These are phyloP conservation scores for Phytomonas sp. DNA, from an alignment of 208 protist species.

Conservation along the genomic window DNA sequence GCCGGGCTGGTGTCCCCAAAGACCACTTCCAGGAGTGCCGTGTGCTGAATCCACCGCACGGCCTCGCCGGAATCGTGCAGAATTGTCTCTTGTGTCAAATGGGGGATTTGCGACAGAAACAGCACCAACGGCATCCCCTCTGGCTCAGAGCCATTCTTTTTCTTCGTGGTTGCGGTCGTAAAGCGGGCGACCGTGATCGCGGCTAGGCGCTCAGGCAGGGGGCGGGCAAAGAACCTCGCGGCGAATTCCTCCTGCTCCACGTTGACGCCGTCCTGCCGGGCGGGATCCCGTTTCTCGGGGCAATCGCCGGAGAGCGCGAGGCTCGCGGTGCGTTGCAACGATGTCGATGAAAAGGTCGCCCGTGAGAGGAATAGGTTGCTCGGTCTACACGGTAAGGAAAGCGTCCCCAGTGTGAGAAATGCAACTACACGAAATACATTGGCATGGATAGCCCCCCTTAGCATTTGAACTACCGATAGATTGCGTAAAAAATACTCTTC, in stretches of 20 bases:
- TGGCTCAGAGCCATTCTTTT: neutral
- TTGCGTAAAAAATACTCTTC: neutral
- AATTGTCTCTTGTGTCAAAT: slow-evolving; percentile 40
- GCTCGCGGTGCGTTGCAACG: neutral
- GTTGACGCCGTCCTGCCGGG: too few relatives aligned
- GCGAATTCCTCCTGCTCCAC: too few relatives aligned
- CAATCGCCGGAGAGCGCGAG: too few relatives aligned
- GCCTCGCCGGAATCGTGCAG: slow-evolving; percentile 21
- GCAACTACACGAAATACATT: too few relatives aligned
- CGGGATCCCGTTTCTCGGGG: too few relatives aligned
- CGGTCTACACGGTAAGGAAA: neutral
- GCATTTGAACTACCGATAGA: neutral
- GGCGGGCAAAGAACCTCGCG: slow-evolving; percentile 11
- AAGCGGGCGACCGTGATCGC: slow-evolving; percentile 30
- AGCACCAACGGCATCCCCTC: slow-evolving; percentile 28
- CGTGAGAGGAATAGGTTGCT: neutral
- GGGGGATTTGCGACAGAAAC: slow-evolving; percentile 44
- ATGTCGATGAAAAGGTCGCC: neutral
- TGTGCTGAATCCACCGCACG: slow-evolving; percentile 24
- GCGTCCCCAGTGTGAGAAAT: neutral
- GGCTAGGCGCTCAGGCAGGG: slow-evolving; percentile 37
- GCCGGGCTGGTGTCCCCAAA: slow-evolving; percentile 7
- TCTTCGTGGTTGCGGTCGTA: neutral
- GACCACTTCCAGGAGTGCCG: slow-evolving; percentile 29
- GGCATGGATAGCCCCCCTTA: neutral